Evolutionary conservation across 2,329 filamentous ascomycete genomes (phyloP), one percentile per base, ranked within the genome.

Genomic region (Exophiala dermatitidis): DNA sequence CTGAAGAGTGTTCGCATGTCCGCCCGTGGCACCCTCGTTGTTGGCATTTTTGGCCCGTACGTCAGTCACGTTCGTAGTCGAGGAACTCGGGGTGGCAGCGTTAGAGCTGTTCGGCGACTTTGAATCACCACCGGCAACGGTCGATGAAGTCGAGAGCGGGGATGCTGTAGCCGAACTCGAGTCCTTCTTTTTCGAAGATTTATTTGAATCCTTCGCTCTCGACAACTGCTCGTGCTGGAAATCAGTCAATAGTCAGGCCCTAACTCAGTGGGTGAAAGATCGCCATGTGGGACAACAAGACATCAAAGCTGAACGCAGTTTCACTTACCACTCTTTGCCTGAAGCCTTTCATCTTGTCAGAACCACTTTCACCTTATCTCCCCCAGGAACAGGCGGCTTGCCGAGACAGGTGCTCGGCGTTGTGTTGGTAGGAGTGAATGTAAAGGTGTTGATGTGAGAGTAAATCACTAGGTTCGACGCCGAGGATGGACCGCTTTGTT

Each of bases 301-400:
- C 33, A 36, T n/a, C 7, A 49, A 38, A 83, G 19, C 19, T 19
- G 19, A 19, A 19, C 19, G 19, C 19, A 19, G 19, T 19, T 19
- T 19, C 19, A 19, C 88, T 80, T 83, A 95, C 90, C 79, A 96
- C 90, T 86, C 88, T 88, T 79, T 95, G 89, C 75, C 90, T 87
- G 74, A 97, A 95, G 72, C 89, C 87, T 78, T 95, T 96, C 91
- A 97, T 96, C 74, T 80, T 86, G 73, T 72, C 73, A 61, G 65
- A 5, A 28, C 7, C 19, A 65, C 54, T 59, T 52, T 48, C 62
- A 53, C 28, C 32, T 28, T 49, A 9, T 28, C 10, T 49, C 31
- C 48, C 55, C 49, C 54, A 42, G 31, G 9, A n/a, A 32, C 30
- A 50, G 41, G 38, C 48, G 19, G 33, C 10, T 41, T 42, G 57